These are phyloP conservation scores for Neoboletus subvelutipes DNA, from an alignment of 768 basidiomycete genomes.

Conservation along the genomic window DNA sequence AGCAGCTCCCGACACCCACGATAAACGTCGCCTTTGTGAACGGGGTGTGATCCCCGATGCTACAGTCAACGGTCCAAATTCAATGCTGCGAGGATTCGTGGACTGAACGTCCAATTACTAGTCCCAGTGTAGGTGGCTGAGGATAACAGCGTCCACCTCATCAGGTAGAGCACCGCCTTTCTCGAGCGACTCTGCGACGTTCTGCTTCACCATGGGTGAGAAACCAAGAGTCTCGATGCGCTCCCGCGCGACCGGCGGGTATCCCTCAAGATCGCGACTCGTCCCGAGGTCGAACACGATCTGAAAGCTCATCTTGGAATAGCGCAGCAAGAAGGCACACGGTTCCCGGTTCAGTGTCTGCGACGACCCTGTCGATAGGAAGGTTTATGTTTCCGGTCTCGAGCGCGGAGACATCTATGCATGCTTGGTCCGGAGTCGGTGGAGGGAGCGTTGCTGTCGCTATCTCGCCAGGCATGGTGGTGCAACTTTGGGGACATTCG, in stretches of 20 bases:
- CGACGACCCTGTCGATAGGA: slow-evolving; percentile 38
- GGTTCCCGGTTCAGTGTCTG: slow-evolving; percentile 30
- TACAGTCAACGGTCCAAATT: slow-evolving; percentile 3
- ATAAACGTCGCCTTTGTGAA: slow-evolving; percentile 50
- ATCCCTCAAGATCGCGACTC: slow-evolving; percentile 45
- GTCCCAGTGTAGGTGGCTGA: slow-evolving; percentile 59
- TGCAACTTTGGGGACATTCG: background rate
- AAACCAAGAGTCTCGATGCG: slow-evolving; percentile 10
- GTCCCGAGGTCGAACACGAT: slow-evolving; percentile 59
- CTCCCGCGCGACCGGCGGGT: slow-evolving; percentile 35
- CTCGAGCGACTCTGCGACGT: slow-evolving; percentile 46
- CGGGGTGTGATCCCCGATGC: slow-evolving; percentile 44
- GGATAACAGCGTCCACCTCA: slow-evolving; percentile 44
- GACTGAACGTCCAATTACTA: slow-evolving; percentile 19
- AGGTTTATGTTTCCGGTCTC: slow-evolving; percentile 49
- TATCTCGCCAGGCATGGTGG: slow-evolving; percentile 4
- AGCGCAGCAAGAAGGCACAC: slow-evolving; percentile 48
- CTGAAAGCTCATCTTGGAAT: slow-evolving; percentile 40
- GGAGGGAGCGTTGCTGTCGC: slow-evolving; percentile 9
- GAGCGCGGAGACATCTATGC: slow-evolving; percentile 54
- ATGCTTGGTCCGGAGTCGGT: slow-evolving; percentile 42
- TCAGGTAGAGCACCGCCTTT: slow-evolving; percentile 48
- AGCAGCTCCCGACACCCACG: slow-evolving; percentile 38
- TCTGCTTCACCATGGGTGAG: slow-evolving; percentile 27
- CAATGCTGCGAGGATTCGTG: background rate